A percentile compares a stretch with the other conserved stretches of the same genome.
phyloP scores from a whole-genome alignment of 2,329 filamentous ascomycete species.

The Microascus cirrosus region DNA sequence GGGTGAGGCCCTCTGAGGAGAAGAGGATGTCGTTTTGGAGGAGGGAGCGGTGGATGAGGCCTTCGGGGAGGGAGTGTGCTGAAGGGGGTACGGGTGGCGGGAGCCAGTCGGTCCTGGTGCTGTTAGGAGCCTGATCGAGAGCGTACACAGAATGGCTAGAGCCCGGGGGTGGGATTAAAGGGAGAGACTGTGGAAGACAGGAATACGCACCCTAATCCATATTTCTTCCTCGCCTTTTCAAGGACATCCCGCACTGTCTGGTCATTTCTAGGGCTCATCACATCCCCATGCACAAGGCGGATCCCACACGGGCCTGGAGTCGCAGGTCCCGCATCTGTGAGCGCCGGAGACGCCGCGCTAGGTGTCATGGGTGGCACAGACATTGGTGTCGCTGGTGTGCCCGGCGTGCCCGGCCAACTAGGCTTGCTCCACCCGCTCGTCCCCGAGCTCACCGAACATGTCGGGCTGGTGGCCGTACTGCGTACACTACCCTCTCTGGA shows the following conservation, averaged over 20 bases:
- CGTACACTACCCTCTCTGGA: background rate
- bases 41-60: constrained; percentile 44
- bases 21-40: constrained; percentile 51
- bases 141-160: too few species aligned
- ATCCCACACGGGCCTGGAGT: constrained; percentile 32
- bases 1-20: constrained; percentile 44
- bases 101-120: constrained; percentile 27
- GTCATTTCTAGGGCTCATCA: constrained; percentile 33
- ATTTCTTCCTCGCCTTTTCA: constrained; percentile 38
- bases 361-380: constrained; percentile 35
- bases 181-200: background rate
- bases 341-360: constrained; percentile 26
- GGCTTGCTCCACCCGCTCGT: constrained; percentile 1
- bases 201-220: constrained; percentile 12
- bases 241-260: constrained; percentile 35
- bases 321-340: constrained; percentile 17
- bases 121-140: background rate
- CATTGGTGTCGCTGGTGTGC: constrained; percentile 25
- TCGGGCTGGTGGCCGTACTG: constrained; percentile 6
- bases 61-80: constrained; percentile 32
- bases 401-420: constrained; percentile 10
- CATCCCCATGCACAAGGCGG: constrained; percentile 35
- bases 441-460: background rate
- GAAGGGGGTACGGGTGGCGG: constrained; percentile 29
- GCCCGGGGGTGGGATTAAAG: too few species aligned